Evolutionary conservation across 2,329 filamentous ascomycete species (phyloP), one percentile per base, ranked within the genome.

Genomic region (Calonectria pauciramosa): DNA sequence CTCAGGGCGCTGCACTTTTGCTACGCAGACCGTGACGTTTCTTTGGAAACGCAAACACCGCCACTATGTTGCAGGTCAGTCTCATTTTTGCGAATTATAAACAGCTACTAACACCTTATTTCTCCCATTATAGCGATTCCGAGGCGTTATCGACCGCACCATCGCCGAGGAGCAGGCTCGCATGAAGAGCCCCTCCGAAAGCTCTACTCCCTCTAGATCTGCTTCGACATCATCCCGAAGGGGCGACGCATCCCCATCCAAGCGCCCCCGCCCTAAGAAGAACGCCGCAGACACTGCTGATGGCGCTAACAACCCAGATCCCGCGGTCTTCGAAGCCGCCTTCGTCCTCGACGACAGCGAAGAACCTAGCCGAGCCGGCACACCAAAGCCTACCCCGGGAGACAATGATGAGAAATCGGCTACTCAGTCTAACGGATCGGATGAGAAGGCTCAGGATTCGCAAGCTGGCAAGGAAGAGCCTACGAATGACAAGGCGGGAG

Each of bases 111-210:
- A 73, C 32, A 14, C 30, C 28, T 60, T 34, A n/a, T 70, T 26
- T 44, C 38, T 30, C 26, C 38, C 3, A 30, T 20, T 52, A 52
- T 38, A 97, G 94, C 92, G 94, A 88, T 89, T 98, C 80, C 94
- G 95, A 87, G 94, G 94, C 81, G 94, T 94, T 74, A 95, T 98
- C 84, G 95, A 98, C 84, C 93, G 93, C 81, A 94, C 94, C 81
- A 97, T 98, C 82, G 94, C 95, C 81, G 95, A 98, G 87, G 96
- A 98, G 86, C 95, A 98, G 86, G 94, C 95, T 72, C 94, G 95
- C 73, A 94, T 96, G 83, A 91, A 91, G 82, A 85, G 88, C 66
- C 80, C 88, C 76, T 83, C 88, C 7, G 87, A 88, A 68, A 86
- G 89, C 80, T 81, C 85, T 72, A 80, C 86, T 80, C 81, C 84